Evolutionary conservation across 1,139 yeast species (phyloP), one percentile per base, ranked within the genome.

Genomic region (Eremothecium coryli): DNA sequence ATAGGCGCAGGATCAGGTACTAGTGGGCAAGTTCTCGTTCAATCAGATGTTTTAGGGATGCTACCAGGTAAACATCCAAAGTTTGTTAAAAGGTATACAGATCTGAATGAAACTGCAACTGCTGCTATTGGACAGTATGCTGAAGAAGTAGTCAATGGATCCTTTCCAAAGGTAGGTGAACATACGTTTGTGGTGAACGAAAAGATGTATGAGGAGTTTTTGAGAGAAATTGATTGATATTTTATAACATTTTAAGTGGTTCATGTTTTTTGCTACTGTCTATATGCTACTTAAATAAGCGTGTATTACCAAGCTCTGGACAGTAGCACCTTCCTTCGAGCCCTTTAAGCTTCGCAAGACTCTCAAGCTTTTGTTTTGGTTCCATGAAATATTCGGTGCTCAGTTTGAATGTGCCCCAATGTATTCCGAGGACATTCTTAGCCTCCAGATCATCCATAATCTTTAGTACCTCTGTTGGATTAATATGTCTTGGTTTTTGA

Each of bases 361-460:
- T 46, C 37, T 62, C 64, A 16, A 74, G 49, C 42, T 62, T 59
- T 37, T 64, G 64, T 45, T 80, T 76, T 1, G 97, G 97, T 54
- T 88, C 96, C 28, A 82, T 55, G 43, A 80, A 84, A 33, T 85
- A 82, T 54, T 88, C 97, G 31, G 88, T 82, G 54, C 94, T 81
- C 43, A 88, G 62, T 27, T 84, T 78, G 60, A 85, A 88, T 0
- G 97, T 88, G 1, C 97, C 97, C 94, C 95, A 88, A 57, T 88
- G 97, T 21, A 88, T 82, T 1, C 97, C 97, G 42, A 82, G 72
- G 62, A 82, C 73, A 45, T 69, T 73, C 36, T 66, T 58, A 3
- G 82, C 76, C 2, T 68, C 62, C 36, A 84, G 50, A 44, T 80
- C 84, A 11, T 67, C 55, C 69, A 78, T 77, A 3, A 86, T 76